Percentiles rank a stretch among this genome's conserved stretches.
phyloP scores from a whole-genome alignment of 306 rosid species.

The apple (Malus domestica) region ASM211411v1 NC_041802.1:19304501-19305000 shows the following conservation, averaged over 20 bases:
- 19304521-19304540: constrained; percentile 92
- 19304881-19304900: constrained; percentile 63
- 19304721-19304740: constrained; percentile 66
- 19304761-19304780: constrained; percentile 93
- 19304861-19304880: constrained; percentile 80
- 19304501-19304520: constrained; percentile 77
- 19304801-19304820: constrained; percentile 89
- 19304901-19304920: constrained; percentile 49
- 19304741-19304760: constrained; percentile 83
- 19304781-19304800: constrained; percentile 87
- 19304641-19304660: constrained; percentile 85
- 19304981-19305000: constrained; percentile 56
- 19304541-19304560: constrained; percentile 95
- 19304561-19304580: constrained; percentile 93
- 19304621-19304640: constrained; percentile 67
- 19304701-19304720: constrained; percentile 58
- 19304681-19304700: constrained; percentile 76
- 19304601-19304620: constrained; percentile 62
- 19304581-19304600: constrained; percentile 89
- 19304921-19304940: constrained; percentile 90
- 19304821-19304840: constrained; percentile 87
- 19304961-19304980: constrained; percentile 95
- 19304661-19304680: constrained; percentile 80
- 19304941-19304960: constrained; percentile 93
- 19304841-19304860: constrained; percentile 89